Base-by-base conservation (phyloP, 2,329 filamentous ascomycete genomes). In the Epicoccum sorghinum region DNA sequence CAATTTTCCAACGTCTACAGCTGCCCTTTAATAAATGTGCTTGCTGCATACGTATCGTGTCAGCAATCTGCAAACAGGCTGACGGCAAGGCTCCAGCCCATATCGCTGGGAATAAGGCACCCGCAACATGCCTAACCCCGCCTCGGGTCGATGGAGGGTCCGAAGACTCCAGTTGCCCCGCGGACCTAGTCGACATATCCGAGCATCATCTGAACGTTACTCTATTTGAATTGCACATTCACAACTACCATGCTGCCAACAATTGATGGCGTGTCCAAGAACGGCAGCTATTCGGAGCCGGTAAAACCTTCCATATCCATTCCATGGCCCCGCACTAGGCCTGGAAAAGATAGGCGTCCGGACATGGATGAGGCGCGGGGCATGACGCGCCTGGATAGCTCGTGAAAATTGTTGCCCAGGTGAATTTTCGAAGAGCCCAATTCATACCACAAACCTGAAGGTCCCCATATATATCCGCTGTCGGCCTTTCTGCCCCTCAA, bases 351-450 rank as follows among this genome's bases (percentile, higher is more conserved):
- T 42, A 36, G 37, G 43, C 37, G 49, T 7, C 30, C 32, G 12
- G 24, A 25, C 23, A 38, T 32, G 6, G n/a, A 39, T 48, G 51
- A 32, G 45, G 40, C 47, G 53, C 53, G 53, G 53, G 53, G 61
- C 62, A 62, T 69, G 65, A 68, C 62, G 64, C 49, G 60, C 52
- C 40, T 55, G 41, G 41, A 49, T 41, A 49, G 52, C 46, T 48
- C 18, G 18, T 54, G 52, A 61, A 64, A 60, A 57, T 61, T 57
- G 61, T 55, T 54, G 62, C 62, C 65, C 65, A 60, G 65, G 39
- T 39, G 41, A 46, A 58, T 56, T 56, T 51, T 46, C 47, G 64
- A 63, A 64, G 57, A 49, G 50, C 55, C 57, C 60, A 58, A 50
- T 58, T 59, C 50, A 62, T 56, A 59, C 57, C 56, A 57, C 64